These are phyloP conservation scores for Pulveroboletus sp. DNA, from an alignment of 768 basidiomycete genomes.

Conservation along the genomic window DNA sequence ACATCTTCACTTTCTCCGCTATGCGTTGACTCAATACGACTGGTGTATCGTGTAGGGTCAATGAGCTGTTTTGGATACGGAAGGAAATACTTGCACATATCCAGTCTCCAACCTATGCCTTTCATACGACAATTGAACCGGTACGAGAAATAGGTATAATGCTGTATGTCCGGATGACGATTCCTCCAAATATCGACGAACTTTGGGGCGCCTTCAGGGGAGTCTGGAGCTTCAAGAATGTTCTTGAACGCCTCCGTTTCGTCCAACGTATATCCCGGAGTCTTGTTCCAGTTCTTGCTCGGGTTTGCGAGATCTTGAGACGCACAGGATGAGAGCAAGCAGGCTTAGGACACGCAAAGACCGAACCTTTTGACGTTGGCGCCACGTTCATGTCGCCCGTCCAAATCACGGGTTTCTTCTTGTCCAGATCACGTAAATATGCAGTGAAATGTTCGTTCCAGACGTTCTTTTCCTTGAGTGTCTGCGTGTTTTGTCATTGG, in stretches of 20 bases:
- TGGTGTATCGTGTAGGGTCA: conserved; percentile 27
- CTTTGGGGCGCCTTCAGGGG: conserved; percentile 35
- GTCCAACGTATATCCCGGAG: conserved; percentile 76
- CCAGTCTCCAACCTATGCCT: conserved; percentile 84
- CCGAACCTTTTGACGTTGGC: conserved; percentile 65
- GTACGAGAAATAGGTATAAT: conserved; percentile 84
- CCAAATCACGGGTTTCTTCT: conserved; percentile 84
- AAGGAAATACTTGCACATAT: conserved; percentile 59
- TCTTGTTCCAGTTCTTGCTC: conserved; percentile 82
- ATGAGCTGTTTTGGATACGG: background rate
- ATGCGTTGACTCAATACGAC: conserved; percentile 76
- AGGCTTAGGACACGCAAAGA: background rate
- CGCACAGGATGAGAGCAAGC: background rate
- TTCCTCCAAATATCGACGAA: conserved; percentile 82
- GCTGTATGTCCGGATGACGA: conserved; percentile 59
- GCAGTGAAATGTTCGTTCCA: conserved; percentile 78
- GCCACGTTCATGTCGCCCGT: conserved; percentile 85
- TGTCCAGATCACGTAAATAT: conserved; percentile 70
- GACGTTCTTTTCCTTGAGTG: conserved; percentile 65
- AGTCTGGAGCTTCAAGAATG: conserved; percentile 53
- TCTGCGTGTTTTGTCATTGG: conserved; percentile 39
- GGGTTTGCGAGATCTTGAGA: conserved; percentile 61
- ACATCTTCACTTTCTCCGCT: conserved; percentile 61
- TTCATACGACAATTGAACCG: conserved; percentile 76
- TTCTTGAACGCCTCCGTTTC: conserved; percentile 74